Base-by-base conservation (phyloP, 2,329 filamentous ascomycete species). In the Thelonectria rubi region DNA sequence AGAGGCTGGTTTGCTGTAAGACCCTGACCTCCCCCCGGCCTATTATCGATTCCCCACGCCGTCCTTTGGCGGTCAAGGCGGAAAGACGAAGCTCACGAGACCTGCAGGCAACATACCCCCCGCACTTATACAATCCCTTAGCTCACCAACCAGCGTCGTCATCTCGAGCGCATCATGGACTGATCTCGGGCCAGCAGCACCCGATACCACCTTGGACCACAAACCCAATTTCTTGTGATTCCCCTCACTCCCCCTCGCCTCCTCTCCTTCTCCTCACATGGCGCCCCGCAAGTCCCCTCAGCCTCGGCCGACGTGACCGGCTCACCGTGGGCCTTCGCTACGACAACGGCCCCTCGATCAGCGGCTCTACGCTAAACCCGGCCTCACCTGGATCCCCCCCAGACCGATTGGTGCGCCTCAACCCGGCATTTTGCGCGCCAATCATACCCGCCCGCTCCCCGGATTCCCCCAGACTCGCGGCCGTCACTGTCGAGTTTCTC, bases 321-420 rank as follows among this genome's bases (percentile, higher is more conserved):
- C 58, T 24, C 20, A 17, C 17, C 24, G 24, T 24, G 24, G 24
- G 24, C 24, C 24, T 24, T 24, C 7, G 4, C 24, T 39, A 30
- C 51, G 48, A 14, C n/a, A 20, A 40, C 49, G 10, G 34, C 30
- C 32, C 45, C 49, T 24, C 37, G 56, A 48, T 54, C 51, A 42
- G 43, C 55, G 46, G 30, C 34, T 49, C 18, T 34, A 50, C 54
- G 24, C 26, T 39, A 34, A 54, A 24, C 26, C 42, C 52, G 51
- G 58, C 43, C 51, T 55, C 39, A 46, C 30, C 58, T 21, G 39
- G 52, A 17, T 17, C 21, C 34, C 32, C 21, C 34, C 32, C 14
- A 24, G 58, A 24, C 58, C 47, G 58, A 60, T 60, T 60, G 58
- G 58, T 55, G 58, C 58, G 58, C 58, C 46, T 60, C 46, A 43